Evolutionary conservation across 768 basidiomycete species (phyloP).

Genomic region (Sarcomyxa edulis): DNA sequence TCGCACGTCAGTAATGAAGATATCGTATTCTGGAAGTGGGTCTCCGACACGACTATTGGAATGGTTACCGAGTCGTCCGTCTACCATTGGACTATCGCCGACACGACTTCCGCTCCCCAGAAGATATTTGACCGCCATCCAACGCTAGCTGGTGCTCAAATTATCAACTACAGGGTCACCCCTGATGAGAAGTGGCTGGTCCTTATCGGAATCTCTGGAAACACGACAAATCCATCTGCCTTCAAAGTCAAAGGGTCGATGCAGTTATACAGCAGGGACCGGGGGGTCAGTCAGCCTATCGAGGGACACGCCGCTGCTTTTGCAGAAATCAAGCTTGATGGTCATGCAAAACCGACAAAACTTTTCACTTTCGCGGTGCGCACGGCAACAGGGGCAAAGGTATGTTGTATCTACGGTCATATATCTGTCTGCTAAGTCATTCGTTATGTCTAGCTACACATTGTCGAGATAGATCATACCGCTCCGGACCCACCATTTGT

Average conservation of each 20-base stretch:
- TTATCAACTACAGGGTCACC: conserved; percentile 95
- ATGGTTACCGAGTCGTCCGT: conserved; percentile 94
- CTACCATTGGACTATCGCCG: conserved; percentile 82
- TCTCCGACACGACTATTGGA: conserved; percentile 85
- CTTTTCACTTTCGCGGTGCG: conserved; percentile 94
- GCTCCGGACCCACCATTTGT: conserved; percentile 88
- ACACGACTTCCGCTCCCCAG: conserved; percentile 73
- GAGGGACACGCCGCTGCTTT: conserved; percentile 98
- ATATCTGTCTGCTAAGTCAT: conserved; percentile 5
- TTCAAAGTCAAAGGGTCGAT: conserved; percentile 99
- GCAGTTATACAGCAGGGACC: conserved; percentile 92
- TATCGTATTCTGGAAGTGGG: conserved; percentile 98
- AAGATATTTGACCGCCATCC: conserved; percentile 97
- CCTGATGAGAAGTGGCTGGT: conserved; percentile 97
- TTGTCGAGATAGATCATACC: conserved; percentile 96
- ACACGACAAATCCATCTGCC: conserved; percentile 86
- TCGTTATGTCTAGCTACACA: conserved; percentile 65
- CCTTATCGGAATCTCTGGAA: conserved; percentile 90
- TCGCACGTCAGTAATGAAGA: conserved; percentile 93
- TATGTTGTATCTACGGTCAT: conserved; percentile 27
- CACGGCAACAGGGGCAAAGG: conserved; percentile 97
- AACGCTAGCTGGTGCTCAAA: conserved; percentile 90
- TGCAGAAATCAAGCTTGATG: conserved; percentile 87
- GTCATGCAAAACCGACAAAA: conserved; percentile 79
- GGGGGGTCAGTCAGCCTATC: conserved; percentile 94